Evolutionary conservation across 1,284 basidiomycete species (phyloP).

Genomic region (Phenoliferia sp.): DNA sequence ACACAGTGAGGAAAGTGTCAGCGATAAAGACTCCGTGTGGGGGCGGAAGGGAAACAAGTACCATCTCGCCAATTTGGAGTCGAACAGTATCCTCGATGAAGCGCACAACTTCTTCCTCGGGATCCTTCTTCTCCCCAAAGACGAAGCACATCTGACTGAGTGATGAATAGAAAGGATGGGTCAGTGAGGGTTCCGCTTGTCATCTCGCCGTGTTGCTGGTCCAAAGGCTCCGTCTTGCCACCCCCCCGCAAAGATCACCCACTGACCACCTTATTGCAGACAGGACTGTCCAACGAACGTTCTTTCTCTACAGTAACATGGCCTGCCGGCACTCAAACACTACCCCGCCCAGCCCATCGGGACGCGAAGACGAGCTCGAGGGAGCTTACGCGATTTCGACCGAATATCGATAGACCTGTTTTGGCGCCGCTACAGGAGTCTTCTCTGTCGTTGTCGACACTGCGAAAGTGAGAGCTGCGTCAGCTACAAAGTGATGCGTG

Average conservation of each 20-base stretch:
- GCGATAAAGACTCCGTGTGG: background rate
- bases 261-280: too few species aligned
- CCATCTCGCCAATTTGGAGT: slow-evolving; percentile 86
- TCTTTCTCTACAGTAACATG: too few species aligned
- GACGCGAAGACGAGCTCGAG: background rate
- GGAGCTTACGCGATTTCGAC: background rate
- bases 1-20: background rate
- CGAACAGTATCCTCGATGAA: slow-evolving; percentile 95
- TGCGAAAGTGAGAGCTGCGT: background rate
- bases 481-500: background rate
- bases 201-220: too few species aligned
- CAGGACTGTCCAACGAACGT: too few species aligned
- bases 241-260: too few species aligned
- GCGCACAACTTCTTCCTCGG: slow-evolving; percentile 77
- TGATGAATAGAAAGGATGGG: too few species aligned
- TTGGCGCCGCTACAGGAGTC: background rate
- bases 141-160: slow-evolving; percentile 71
- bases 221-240: too few species aligned
- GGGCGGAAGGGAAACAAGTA: slow-evolving; percentile 43
- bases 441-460: background rate
- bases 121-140: slow-evolving; percentile 90
- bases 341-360: too few species aligned
- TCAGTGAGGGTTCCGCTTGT: too few species aligned
- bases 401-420: background rate
- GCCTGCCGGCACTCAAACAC: too few species aligned